Evolutionary conservation across 2,329 filamentous ascomycete genomes (phyloP), one percentile per base, ranked within the genome.

Genomic region (Nothophaeocryptopus gaeumannii): DNA sequence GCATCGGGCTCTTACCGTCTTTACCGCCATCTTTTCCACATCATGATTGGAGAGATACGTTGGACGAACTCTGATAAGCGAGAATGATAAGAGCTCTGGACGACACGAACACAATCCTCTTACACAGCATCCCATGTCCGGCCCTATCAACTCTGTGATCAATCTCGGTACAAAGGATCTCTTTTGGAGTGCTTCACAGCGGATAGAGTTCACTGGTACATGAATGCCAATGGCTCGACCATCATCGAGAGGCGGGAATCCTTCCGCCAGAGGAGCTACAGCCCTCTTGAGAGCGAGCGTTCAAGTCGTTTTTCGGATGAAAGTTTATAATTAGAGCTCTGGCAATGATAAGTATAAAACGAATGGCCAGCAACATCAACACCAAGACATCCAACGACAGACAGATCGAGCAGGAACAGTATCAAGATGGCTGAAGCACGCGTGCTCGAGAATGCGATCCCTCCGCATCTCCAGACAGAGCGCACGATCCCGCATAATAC

Each of bases 401-500:
- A 46, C 32, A 16, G 20, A 38, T 13, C 13, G 3, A 11, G 26
- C 5, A 43, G 32, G 8, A 10, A 8, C 8, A 43, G 14, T 30
- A 38, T 26, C 38, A 54, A 10, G 26, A 58, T 58, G 56, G 51
- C 41, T 13, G 51, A 51, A 34, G 38, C 50, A 38, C 43, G 40
- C 36, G 39, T 44, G 15, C 45, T 60, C 33, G 58, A 60, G n/a
- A 33, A 55, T 31, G 56, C 58, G 1, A 57, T 58, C n/a, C 58
- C 58, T 5, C 42, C 49, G 32, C 56, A 60, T 35, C 52, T 58
- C 3, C 52, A 47, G 12, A 50, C 48, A 11, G 40, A 51, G 10
- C 45, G 58, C 8, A 53, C 54, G n/a, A 52, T 56, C n/a, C 50
- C 54, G 8, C 47, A 53, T 11, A 58, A 50, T 15, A 61, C 56